A percentile compares a stretch with the other conserved stretches of the same genome.
phyloP scores from a whole-genome alignment of 306 rosid genomes.

The Crataegus laevigata region DNA sequence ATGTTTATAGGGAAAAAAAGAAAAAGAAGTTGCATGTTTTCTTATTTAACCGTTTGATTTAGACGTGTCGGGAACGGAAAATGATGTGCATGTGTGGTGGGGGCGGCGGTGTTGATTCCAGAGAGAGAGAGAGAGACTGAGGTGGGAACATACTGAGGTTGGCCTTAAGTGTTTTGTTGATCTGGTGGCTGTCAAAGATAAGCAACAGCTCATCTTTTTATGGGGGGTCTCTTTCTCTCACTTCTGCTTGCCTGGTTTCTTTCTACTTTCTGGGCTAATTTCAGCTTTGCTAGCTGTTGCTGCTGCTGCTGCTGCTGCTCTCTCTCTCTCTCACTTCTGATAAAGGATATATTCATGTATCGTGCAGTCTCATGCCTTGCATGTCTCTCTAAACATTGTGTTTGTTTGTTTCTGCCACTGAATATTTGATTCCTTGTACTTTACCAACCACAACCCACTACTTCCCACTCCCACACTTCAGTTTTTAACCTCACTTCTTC shows the following conservation, averaged over 20 bases:
- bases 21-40: neutral
- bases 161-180: constrained; percentile 55
- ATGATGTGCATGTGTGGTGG: constrained; percentile 29
- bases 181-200: constrained; percentile 73
- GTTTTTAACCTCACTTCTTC: constrained; percentile 10
- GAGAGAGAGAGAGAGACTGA: neutral
- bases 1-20: neutral
- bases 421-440: constrained; percentile 18
- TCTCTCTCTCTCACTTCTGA: neutral
- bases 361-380: constrained; percentile 11
- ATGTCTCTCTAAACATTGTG: constrained; percentile 5
- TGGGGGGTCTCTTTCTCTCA: constrained; percentile 29
- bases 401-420: constrained; percentile 16
- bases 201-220: constrained; percentile 62
- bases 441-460: neutral
- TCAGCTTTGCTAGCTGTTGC: constrained; percentile 23
- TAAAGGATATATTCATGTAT: constrained; percentile 18
- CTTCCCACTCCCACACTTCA: neutral
- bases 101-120: constrained; percentile 65
- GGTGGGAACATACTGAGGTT: constrained; percentile 63
- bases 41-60: constrained; percentile 7
- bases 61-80: constrained; percentile 17
- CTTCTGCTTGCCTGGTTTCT: constrained; percentile 8
- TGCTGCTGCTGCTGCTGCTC: neutral
- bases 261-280: neutral